Evolutionary conservation across 1,139 yeast genomes (phyloP), one percentile per base, ranked within the genome.

Genomic region (Wickerhamomyces sp.): DNA sequence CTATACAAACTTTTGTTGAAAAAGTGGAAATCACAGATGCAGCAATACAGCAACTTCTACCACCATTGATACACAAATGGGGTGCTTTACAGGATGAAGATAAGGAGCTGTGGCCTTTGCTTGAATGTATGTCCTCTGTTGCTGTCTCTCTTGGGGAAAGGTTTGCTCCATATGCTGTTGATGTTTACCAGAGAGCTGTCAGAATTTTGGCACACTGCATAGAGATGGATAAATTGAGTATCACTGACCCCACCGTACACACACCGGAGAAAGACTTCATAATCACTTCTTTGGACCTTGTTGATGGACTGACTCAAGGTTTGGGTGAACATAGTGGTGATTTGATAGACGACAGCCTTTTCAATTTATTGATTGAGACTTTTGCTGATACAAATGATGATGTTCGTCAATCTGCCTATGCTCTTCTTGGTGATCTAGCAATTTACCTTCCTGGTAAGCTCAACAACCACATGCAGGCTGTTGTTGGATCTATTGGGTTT

Each of bases 251-350:
- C 5, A 48, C 59, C 10, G 68, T 82, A 32, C 87, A 81, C 16
- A 74, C 83, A 2, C 95, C 96, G 1, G 96, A 91, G 54, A 86
- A 84, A 55, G 96, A 89, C 58, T 87, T 89, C 49, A 72, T 86
- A 45, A 88, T 91, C 26, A 86, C 97, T 2, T 77, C 96, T 2
- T 61, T 91, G 33, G 98, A 91, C 56, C 69, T 91, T 49, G 71
- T 91, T 23, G 97, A 89, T 58, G 98, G 98, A 2, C 64, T 91
- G 39, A 79, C 88, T 13, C 97, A 89, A 61, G 98, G 97, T 2
- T 69, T 91, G 42, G 85, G 84, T 10, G 58, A 62, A 10, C 79
- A 79, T 46, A 68, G 81, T 17, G 74, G 70, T 5, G 78, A 74
- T 32, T 66, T 89, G 39, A 68, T 86, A 33, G 63, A 62, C 37